These are phyloP conservation scores for Starmerella vitae DNA, from an alignment of 805 yeast species.

Conservation along the genomic window DNA sequence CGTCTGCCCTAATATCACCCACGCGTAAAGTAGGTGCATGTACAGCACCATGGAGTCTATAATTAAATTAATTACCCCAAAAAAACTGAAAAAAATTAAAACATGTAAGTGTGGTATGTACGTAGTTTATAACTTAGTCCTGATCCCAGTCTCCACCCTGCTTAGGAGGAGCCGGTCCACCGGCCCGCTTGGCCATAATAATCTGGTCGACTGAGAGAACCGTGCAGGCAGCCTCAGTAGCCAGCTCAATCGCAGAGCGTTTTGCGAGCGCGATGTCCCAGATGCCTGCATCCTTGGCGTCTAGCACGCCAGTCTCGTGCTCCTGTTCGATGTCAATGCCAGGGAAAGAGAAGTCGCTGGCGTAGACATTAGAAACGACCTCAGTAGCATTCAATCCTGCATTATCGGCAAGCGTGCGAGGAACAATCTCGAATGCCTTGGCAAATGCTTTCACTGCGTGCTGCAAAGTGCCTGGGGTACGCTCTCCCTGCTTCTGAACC, in stretches of 20 bases:
- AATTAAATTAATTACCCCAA: not conserved
- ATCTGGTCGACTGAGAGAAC: constrained; percentile 89
- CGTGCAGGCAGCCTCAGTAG: constrained; percentile 90
- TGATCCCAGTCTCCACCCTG: constrained; percentile 34
- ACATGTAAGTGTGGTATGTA: not conserved
- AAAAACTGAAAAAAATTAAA: too few species aligned
- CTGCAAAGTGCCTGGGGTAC: constrained; percentile 84
- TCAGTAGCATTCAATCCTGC: constrained; percentile 86
- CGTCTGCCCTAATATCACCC: too few species aligned
- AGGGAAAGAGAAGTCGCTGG: constrained; percentile 27
- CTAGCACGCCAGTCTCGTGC: constrained; percentile 46
- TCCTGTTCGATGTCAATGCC: constrained; percentile 78
- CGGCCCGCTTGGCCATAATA: constrained; percentile 97
- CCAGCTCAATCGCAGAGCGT: constrained; percentile 76
- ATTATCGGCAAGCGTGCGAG: constrained; percentile 85
- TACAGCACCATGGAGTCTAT: too few species aligned
- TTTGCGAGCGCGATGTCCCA: constrained; percentile 71
- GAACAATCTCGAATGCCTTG: constrained; percentile 85
- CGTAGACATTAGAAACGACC: constrained; percentile 75
- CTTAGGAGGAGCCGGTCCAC: constrained; percentile 86
- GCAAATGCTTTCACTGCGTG: constrained; percentile 91
- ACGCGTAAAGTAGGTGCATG: too few species aligned
- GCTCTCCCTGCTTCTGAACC: constrained; percentile 76
- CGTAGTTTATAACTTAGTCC: constrained; percentile 16
- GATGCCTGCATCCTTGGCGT: constrained; percentile 55